Percentiles rank a stretch among this genome's conserved stretches.
Conservation (phyloP, 2,329 filamentous ascomycete species). For the Hypoxylon sp. region DNA sequence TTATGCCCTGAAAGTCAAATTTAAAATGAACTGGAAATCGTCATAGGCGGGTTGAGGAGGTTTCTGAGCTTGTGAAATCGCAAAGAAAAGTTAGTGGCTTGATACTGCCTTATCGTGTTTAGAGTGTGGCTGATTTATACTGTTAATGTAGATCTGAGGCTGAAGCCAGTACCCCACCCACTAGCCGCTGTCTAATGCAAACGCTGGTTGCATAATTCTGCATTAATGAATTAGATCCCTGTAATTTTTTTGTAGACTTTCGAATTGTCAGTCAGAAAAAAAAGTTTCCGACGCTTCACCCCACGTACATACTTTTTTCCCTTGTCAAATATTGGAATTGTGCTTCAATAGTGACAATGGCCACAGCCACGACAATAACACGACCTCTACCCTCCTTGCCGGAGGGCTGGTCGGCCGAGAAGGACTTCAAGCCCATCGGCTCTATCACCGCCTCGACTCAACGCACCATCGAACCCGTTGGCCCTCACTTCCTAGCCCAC, state of each 20-base stretch:
- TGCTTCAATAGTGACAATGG: constrained; percentile 67
- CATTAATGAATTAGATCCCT: constrained; percentile 10
- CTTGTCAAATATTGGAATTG: constrained; percentile 25
- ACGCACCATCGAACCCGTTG: constrained; percentile 94
- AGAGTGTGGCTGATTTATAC: neutral
- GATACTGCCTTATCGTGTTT: constrained; percentile 2
- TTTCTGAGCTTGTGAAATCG: constrained; percentile 17
- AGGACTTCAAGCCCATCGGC: constrained; percentile 90
- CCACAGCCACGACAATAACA: constrained; percentile 71
- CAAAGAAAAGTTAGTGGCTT: constrained; percentile 25
- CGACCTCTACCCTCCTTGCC: constrained; percentile 82
- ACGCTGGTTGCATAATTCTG: neutral
- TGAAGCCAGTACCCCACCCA: neutral
- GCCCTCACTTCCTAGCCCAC: constrained; percentile 97
- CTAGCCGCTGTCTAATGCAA: neutral
- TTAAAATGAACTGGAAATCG: neutral
- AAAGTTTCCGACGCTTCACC: constrained; percentile 38
- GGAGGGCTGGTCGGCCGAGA: constrained; percentile 86
- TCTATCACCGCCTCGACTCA: constrained; percentile 82
- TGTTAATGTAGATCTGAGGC: neutral
- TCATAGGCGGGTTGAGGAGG: neutral
- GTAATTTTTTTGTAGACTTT: constrained; percentile 5
- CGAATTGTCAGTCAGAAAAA: constrained; percentile 28
- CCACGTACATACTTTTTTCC: constrained; percentile 34
- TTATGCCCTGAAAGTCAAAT: neutral